Percentiles rank a stretch among this genome's conserved stretches.
These are phyloP conservation scores for Melocanna baccifera DNA, from an alignment of 176 grass and related monocot species.

Conservation along the genomic window DNA sequence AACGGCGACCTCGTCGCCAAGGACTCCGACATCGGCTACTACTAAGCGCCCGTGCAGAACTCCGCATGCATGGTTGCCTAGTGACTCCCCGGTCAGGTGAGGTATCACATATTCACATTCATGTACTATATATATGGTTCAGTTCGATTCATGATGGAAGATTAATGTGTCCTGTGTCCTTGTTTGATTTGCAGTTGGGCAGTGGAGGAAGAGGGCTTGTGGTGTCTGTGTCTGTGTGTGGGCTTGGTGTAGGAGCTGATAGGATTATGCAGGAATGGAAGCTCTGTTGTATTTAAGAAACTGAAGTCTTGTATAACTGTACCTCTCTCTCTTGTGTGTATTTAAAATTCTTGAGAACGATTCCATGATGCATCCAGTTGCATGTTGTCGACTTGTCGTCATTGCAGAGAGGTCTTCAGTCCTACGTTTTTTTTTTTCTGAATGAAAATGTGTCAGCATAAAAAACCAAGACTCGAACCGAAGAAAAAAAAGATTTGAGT, in stretches of 20 bases:
- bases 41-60: neutral
- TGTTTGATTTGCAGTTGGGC: constrained; percentile 21
- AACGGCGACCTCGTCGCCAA: constrained; percentile 78
- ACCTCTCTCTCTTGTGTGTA: constrained; percentile 30
- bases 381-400: neutral
- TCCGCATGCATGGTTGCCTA: neutral
- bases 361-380: constrained; percentile 10
- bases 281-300: constrained; percentile 36
- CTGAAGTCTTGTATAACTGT: constrained; percentile 38
- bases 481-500: neutral
- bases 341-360: constrained; percentile 32
- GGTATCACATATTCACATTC: neutral
- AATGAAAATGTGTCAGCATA: neutral
- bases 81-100: constrained; percentile 17
- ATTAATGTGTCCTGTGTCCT: neutral
- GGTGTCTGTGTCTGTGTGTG: neutral
- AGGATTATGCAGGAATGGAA: constrained; percentile 26
- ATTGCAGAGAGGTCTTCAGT: neutral
- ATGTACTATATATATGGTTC: neutral
- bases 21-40: constrained; percentile 58
- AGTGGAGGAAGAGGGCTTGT: constrained; percentile 14
- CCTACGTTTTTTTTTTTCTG: neutral
- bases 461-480: no score
- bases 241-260: constrained; percentile 32
- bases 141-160: neutral